Base-by-base conservation (phyloP, 257 asterid species). In the Primulina huaijiensis region DNA sequence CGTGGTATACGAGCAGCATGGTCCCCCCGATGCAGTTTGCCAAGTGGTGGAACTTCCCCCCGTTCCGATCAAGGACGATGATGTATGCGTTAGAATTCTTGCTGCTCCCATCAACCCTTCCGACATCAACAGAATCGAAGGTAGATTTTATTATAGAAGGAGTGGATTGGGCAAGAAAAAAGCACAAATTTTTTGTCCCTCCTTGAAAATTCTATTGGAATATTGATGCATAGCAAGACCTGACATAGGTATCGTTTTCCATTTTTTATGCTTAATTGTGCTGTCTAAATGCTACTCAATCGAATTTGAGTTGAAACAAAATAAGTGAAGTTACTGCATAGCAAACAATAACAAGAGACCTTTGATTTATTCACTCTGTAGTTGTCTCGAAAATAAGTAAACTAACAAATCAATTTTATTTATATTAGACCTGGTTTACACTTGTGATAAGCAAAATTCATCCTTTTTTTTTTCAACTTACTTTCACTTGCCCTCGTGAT, bases 81-180 rank as follows among this genome's bases (percentile, higher is more conserved):
- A 94, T n/a, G 89, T 89, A 16, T 94, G 99, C 75, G 99, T 94
- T 72, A 82, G 86, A 83, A 91, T 94, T 96, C 90, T 94, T 30
- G 97, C 99, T 14, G 81, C 97, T 67, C 99, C 99, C 3, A 89
- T 94, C 64, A 94, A 94, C 71, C 99, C 99, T 57, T 94, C 99
- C 46, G 99, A 94, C 73, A 88, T 94, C 65, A 94, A 94, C 74
- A 80, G 99, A 70, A 94, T 94, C 63, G 84, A 93, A 86, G 97
- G 98, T 92, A 63, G 3, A 27, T 2, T 27, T 27, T 27, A 46
- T 34, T 64, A 30, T 65, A 61, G 19, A 19, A 53, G 1, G 27
- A 63, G 21, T 63, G 70, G 62, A 43, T 43, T 38, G 5, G 33
- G 4, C 3, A 30, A 9, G 8, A 1, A 38, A 38, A 38, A 9